Conservation (phyloP, 1,139 yeast species). For the Kodamaea ohmeri region DNA sequence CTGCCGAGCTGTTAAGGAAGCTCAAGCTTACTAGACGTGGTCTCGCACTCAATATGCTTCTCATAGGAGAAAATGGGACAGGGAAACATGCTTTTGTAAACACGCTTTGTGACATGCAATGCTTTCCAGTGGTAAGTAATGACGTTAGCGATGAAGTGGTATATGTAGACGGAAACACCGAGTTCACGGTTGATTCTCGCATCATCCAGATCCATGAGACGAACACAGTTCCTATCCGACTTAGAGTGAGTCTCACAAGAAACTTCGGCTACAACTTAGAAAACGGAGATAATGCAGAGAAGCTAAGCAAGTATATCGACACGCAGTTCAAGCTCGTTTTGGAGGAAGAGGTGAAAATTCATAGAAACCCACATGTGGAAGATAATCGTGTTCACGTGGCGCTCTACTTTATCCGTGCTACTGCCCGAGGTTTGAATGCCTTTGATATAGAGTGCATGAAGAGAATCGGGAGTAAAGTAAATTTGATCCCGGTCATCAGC, state of each 20-base stretch:
- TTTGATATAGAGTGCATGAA: slow-evolving; percentile 51
- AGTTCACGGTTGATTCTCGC: slow-evolving; percentile 16
- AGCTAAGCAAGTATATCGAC: slow-evolving; percentile 49
- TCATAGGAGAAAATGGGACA: slow-evolving; percentile 36
- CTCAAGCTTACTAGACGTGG: slow-evolving; percentile 21
- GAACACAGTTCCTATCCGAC: slow-evolving; percentile 23
- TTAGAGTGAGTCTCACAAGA: slow-evolving; percentile 25
- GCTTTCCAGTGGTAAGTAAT: slow-evolving; percentile 11
- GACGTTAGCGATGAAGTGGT: slow-evolving; percentile 6
- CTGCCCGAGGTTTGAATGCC: slow-evolving; percentile 47
- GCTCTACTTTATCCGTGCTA: slow-evolving; percentile 58
- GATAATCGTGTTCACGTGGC: slow-evolving; percentile 67
- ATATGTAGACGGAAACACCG: slow-evolving; percentile 7
- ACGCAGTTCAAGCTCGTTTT: slow-evolving; percentile 53
- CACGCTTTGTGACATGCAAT: slow-evolving; percentile 25
- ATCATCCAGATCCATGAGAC: slow-evolving; percentile 17
- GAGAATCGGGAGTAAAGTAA: slow-evolving; percentile 47
- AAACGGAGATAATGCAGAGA: slow-evolving; percentile 23
- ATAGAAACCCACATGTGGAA: slow-evolving; percentile 50
- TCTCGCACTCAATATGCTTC: slow-evolving; percentile 25
- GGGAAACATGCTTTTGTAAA: slow-evolving; percentile 35
- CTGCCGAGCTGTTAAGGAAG: slow-evolving; percentile 21
- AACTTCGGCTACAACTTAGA: slow-evolving; percentile 38
- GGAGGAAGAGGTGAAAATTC: slow-evolving; percentile 58
- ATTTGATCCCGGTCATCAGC: slow-evolving; percentile 55